phyloP scores from a whole-genome alignment of 139 green algal species.

The Chlorella sp. region DNA sequence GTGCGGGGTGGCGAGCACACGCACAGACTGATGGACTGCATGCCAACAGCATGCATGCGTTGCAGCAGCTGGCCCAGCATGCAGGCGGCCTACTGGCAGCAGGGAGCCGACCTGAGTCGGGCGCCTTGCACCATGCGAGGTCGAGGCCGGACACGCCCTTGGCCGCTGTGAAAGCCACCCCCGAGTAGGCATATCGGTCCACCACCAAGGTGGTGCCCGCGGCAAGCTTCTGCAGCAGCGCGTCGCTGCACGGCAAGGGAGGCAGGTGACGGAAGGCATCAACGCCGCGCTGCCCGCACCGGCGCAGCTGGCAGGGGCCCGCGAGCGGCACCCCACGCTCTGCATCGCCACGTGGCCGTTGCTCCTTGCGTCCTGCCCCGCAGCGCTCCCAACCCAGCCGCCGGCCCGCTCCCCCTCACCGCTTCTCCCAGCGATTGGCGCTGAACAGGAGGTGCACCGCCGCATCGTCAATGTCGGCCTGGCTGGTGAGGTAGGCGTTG shows the following conservation, averaged over 20 bases:
- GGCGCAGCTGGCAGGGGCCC: neutral
- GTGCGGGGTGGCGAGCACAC: too few relatives aligned
- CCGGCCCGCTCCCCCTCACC: slow-evolving; percentile 32
- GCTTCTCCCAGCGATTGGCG: slow-evolving; percentile 94
- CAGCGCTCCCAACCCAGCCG: neutral
- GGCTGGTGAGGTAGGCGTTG: slow-evolving; percentile 79
- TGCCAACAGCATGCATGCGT: too few relatives aligned
- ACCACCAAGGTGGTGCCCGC: slow-evolving; percentile 87
- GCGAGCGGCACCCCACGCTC: neutral
- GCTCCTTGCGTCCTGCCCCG: too few relatives aligned
- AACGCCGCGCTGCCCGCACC: neutral
- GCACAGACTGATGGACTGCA: too few relatives aligned
- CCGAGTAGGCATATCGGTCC: slow-evolving; percentile 93
- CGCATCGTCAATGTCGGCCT: slow-evolving; percentile 72
- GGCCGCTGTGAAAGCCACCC: slow-evolving; percentile 89
- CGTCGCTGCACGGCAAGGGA: slow-evolving; percentile 30
- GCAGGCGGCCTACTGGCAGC: too few relatives aligned
- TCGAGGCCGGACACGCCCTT: slow-evolving; percentile 77
- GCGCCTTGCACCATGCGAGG: slow-evolving; percentile 74
- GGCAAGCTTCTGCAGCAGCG: slow-evolving; percentile 64
- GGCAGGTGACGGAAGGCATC: neutral
- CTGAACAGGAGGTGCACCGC: slow-evolving; percentile 93
- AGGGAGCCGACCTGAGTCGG: slow-evolving; percentile 51
- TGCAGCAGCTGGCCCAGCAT: too few relatives aligned
- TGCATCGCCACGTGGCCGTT: too few relatives aligned